Percentiles rank a stretch among this genome's conserved stretches.
Evolutionary conservation across 495 filamentous ascomycete species (phyloP).

Genomic region (Pyrenopolyporus hunteri): DNA sequence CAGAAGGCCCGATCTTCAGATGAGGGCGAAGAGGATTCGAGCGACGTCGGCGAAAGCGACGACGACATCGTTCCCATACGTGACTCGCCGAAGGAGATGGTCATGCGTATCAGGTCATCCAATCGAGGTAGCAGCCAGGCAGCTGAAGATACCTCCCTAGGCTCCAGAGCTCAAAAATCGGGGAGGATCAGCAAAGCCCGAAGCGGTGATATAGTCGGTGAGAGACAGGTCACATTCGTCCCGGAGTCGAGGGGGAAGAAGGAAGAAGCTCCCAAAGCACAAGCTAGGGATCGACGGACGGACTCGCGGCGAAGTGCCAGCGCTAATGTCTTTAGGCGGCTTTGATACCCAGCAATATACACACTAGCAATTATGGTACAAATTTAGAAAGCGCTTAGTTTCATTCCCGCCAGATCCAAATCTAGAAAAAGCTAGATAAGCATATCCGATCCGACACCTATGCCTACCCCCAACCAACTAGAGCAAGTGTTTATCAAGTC

Average conservation of each 20-base stretch:
- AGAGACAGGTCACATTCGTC: constrained; percentile 84
- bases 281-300: constrained; percentile 48
- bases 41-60: constrained; percentile 51
- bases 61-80: constrained; percentile 46
- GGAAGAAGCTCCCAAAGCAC: constrained; percentile 43
- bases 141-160: constrained; percentile 69
- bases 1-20: constrained; percentile 32
- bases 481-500: background rate
- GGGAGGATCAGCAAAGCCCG: constrained; percentile 54
- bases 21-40: constrained; percentile 48
- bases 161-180: constrained; percentile 62
- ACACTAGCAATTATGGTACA: constrained; percentile 27
- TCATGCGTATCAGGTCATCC: constrained; percentile 72
- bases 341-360: constrained; percentile 51
- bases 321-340: constrained; percentile 69
- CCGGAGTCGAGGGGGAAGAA: constrained; percentile 65
- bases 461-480: constrained; percentile 5
- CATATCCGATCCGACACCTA: background rate
- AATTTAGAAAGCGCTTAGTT: constrained; percentile 12
- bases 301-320: constrained; percentile 72
- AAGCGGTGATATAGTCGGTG: constrained; percentile 70
- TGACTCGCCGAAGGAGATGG: constrained; percentile 45
- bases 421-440: constrained; percentile 8
- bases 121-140: constrained; percentile 64
- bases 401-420: constrained; percentile 25